Evolutionary conservation across 1,284 basidiomycete genomes (phyloP), one percentile per base, ranked within the genome.

Genomic region (Takashimella tepidaria): DNA sequence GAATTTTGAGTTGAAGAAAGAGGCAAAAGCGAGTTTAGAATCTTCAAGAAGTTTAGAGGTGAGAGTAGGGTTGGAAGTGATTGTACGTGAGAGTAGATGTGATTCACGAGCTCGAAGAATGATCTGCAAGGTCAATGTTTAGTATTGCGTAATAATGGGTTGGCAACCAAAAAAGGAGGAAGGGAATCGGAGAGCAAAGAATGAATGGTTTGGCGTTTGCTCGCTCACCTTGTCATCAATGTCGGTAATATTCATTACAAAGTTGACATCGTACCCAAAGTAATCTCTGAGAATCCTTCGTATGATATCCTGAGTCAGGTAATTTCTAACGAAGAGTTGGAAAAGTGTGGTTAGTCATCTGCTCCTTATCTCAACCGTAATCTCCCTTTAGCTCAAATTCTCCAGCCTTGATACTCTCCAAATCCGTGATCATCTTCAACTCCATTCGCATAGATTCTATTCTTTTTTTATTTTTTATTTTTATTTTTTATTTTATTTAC

Each of bases 171-270:
- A 5, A 12, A 51, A 42, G 47, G 26, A 31, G 10, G 31, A 37
- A 37, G 31, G 31, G 31, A 37, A 37, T 8, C 31, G 31, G 16
- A 8, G 31, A 37, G 31, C 8, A 16, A 37, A 16, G 16, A 16
- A 37, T 37, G 16, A 37, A 37, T 37, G n/a, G n/a, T n/a, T n/a
- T n/a, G n/a, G n/a, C n/a, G n/a, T n/a, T n/a, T n/a, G n/a, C n/a
- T n/a, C n/a, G n/a, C 81, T 63, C 60, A 91, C 95, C 83, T 99
- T 99, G 82, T 98, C 96, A 72, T 99, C 96, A 61, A 99, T 96
- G 76, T 99, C 96, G 4, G 96, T 99, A 67, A 99, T 86, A 77
- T 99, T 99, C 92, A 97, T 97, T 54, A 98, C 95, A 74, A 98
- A 98, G 73, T 97, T 90, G 55, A 98, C 87, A 69, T 98, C 89